Base-by-base conservation (phyloP, 169 alveolate genomes). In the Plasmodium reichenowi region DNA sequence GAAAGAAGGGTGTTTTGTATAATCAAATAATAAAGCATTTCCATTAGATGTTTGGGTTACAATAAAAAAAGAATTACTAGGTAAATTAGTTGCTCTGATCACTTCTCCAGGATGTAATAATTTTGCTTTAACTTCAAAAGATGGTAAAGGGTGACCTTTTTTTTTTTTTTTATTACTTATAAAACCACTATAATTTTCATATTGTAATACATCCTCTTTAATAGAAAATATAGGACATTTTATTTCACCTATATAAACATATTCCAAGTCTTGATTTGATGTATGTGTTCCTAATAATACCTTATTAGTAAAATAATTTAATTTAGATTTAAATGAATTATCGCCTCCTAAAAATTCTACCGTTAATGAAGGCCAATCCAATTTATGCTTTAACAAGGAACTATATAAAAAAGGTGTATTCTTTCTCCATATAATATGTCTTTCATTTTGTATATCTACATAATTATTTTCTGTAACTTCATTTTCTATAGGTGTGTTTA, bases 351-450 rank as follows among this genome's bases (percentile, higher is more conserved):
- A 74, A 73, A 94, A 89, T 32, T 94, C 94, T 52, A 94, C 92
- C 10, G 98, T 97, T 54, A 98, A 93, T 20, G 99, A 97, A 15
- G 99, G 99, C 99, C 99, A 98, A 48, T 98, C 99, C 47, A 98
- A 94, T 59, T 98, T 97, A 93, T 97, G 97, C 2, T 97, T 94
- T 85, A 97, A 64, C 54, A 98, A 94, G 26, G 98, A 92, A 92
- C 97, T 99, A 93, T 98, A 98, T 78, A 98, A 93, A 78, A 97
- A 97, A 56, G 98, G 99, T 3, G 99, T 96, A 90, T 98, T 98
- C 80, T 97, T 95, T 90, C 98, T 97, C 99, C 99, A 98, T 52
- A 97, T 95, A 22, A 78, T 78, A 24, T 78, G 67, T 26, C 76
- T 54, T 38, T 78, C 89, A 58, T 52, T 50, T 10, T 29, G 50